Evolutionary conservation across 140 eudicot species (phyloP).

Genomic region (Erigeron philadelphicus): DNA sequence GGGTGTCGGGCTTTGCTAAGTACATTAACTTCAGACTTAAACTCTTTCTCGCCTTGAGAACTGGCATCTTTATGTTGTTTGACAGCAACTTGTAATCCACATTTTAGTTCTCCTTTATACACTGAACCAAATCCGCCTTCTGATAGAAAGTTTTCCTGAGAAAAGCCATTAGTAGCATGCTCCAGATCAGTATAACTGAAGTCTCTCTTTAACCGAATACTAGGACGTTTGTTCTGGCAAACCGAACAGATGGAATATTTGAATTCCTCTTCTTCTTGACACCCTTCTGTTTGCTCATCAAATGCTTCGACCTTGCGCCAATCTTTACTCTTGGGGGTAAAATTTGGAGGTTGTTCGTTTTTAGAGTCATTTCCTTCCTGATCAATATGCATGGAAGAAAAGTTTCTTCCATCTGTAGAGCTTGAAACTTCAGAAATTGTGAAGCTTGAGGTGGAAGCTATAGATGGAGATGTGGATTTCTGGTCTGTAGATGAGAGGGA

Average conservation of each 20-base stretch:
- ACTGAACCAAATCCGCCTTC: conserved; percentile 82
- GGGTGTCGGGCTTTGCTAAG: conserved; percentile 68
- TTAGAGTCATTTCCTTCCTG: conserved; percentile 18
- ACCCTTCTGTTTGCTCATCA: conserved; percentile 21
- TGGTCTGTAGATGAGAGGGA: conserved; percentile 18
- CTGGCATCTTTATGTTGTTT: conserved; percentile 60
- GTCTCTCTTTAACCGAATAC: conserved; percentile 36
- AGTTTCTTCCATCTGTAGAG: conserved; percentile 18
- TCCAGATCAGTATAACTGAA: conserved; percentile 54
- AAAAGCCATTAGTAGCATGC: conserved; percentile 52
- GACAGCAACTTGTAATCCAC: conserved; percentile 55
- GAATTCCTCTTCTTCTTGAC: conserved; percentile 28
- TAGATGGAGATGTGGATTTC: conserved; percentile 12
- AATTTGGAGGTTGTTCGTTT: neutral
- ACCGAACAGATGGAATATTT: conserved; percentile 44
- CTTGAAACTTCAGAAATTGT: conserved; percentile 32
- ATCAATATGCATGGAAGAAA: neutral
- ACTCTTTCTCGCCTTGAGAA: conserved; percentile 75
- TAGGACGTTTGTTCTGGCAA: conserved; percentile 52
- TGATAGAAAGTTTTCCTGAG: conserved; percentile 40
- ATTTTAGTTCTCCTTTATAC: conserved; percentile 41
- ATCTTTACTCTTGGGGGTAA: conserved; percentile 18
- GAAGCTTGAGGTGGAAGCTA: conserved; percentile 32
- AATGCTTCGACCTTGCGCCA: conserved; percentile 3
- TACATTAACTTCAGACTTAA: conserved; percentile 62